Evolutionary conservation across 2,329 filamentous ascomycete genomes (phyloP), one percentile per base, ranked within the genome.

Genomic region (Penicillium sp.): DNA sequence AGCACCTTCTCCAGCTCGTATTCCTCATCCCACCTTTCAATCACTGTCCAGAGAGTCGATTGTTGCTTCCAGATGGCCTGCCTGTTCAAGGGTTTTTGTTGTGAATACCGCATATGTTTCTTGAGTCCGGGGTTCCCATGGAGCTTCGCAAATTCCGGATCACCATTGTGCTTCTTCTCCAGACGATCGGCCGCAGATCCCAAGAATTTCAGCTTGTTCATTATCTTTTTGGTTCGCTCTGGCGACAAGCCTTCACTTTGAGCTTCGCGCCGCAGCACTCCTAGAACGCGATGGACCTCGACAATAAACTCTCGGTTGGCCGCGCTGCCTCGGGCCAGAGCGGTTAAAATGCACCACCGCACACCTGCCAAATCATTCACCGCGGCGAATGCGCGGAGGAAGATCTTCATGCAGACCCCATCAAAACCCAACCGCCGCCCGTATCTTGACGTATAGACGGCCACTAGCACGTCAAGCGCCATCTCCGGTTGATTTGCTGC

Each of bases 311-410:
- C 69, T 26, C 59, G 70, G 45, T 61, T 71, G 26, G 74, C 58
- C 13, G 73, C 70, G 35, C 73, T 75, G 3, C 66, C 63, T 30
- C 77, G 74, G 30, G 73, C 68, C 26, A 79, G 66, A n/a, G 70
- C 74, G 2, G 76, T 75, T 56, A 78, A 56, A 46, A 79, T 70
- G 53, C 76, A 78, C 78, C 78, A 80, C 53, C 77, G 76, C 3
- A 79, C 64, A 2, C 78, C 78, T n/a, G 70, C 68, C 7, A 75
- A 57, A 35, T 77, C 72, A 5, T 70, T 67, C 5, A 64, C 57
- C 2, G 60, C 58, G 1, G 73, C 69, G 48, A 74, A 78, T 7
- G 72, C 75, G 21, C 77, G 76, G 17, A 76, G 47, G 49, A 79
- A 70, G 64, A 79, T 72, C 61, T 78, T 77, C 66, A 79, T 69